Base-by-base conservation (phyloP, 2,329 filamentous ascomycete genomes). In the Monilinia fructigena region DNA sequence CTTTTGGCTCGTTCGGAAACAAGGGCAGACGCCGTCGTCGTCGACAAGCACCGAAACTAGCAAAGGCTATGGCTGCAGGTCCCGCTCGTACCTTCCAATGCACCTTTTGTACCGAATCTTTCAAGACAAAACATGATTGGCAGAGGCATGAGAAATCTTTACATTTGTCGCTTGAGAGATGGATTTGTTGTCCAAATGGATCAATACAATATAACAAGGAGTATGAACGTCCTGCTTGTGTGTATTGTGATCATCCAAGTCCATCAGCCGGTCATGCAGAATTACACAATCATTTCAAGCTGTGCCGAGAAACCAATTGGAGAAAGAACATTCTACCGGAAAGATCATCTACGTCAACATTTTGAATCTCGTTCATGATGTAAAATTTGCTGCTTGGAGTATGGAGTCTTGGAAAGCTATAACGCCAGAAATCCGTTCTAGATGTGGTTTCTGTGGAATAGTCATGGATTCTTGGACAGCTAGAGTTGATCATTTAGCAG, bases 61-160 rank as follows among this genome's bases (percentile, higher is more conserved):
- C 82, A 0, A 82, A 83, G 70, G 74, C 66, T 80, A 83, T 47
- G 71, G 81, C 63, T 70, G 80, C 68, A 77, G 80, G 72, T 75
- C 78, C 70, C 74, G 73, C 70, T 78, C 40, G 82, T 80, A 55
- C 81, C 81, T 76, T 72, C 76, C 86, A 89, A 75, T 89, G 86
- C 75, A 89, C 86, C 69, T 89, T 89, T 79, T 89, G 86, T 75
- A 88, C 86, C 8, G 86, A 89, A 70, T 87, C 85, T 0, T 89
- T 89, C 76, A 80, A 86, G 70, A 88, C 86, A 4, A 89, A 89
- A 74, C 85, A 89, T 72, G 86, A 89, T 76, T 89, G 86, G 86
- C 86, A 88, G 72, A 80, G 89, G 67, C 89, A 91, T 74, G 89
- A 92, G 73, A 89, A 89, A 71, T 87, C 86, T 61, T 79, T 87